phyloP scores from a whole-genome alignment of 495 filamentous ascomycete genomes.

The Podospora sp. region DNA sequence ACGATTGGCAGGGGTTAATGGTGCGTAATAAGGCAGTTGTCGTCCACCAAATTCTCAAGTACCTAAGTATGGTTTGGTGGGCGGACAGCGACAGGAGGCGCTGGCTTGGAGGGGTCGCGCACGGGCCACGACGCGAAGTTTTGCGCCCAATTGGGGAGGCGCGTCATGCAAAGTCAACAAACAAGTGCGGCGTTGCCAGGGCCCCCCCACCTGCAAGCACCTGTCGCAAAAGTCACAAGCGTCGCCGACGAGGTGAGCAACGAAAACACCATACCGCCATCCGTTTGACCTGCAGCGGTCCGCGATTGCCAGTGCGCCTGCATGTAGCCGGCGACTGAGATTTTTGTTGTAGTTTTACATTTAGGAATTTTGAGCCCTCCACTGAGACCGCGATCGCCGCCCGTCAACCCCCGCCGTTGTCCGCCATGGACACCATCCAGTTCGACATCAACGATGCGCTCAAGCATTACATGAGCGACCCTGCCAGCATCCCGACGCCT shows the following conservation, averaged over 20 bases:
- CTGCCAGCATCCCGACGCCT: constrained; percentile 76
- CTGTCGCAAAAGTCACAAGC: constrained; percentile 9
- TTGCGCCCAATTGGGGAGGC: constrained; percentile 13
- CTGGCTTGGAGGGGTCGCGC: constrained; percentile 30
- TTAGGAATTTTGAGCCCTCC: constrained; percentile 6
- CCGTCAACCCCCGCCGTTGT: constrained; percentile 16
- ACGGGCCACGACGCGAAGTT: constrained; percentile 31
- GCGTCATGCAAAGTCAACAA: constrained; percentile 38
- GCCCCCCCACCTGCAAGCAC: constrained; percentile 26
- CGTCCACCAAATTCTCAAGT: too few relatives aligned
- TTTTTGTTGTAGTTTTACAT: constrained; percentile 9
- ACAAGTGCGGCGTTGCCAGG: constrained; percentile 50
- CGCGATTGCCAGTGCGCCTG: constrained; percentile 21
- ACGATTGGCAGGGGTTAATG: constrained; percentile 10
- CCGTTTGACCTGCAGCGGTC: constrained; percentile 6
- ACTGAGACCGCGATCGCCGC: background rate
- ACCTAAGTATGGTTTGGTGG: background rate
- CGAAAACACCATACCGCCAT: constrained; percentile 14
- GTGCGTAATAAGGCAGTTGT: background rate
- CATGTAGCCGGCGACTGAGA: constrained; percentile 15
- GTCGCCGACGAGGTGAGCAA: constrained; percentile 9
- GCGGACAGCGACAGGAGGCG: background rate
- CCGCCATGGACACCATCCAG: constrained; percentile 72
- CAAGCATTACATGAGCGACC: constrained; percentile 94
- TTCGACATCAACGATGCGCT: constrained; percentile 97